Conservation (phyloP, 768 basidiomycete genomes). For the Russula emetica region DNA sequence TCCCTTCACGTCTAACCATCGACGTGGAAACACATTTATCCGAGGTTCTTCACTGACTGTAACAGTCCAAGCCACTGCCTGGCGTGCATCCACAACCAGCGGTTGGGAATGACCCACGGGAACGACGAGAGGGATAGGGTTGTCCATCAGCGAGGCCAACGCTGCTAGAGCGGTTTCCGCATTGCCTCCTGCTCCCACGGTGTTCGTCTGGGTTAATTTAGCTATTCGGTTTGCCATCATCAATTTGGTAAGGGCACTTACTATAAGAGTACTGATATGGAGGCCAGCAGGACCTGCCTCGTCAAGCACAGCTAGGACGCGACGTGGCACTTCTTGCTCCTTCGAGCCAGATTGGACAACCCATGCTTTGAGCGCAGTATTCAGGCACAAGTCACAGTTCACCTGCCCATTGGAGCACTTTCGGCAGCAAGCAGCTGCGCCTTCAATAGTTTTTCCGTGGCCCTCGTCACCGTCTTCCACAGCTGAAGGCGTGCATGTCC, state of each 20-base stretch:
- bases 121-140: conserved; percentile 52
- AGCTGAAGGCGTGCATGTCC: not conserved
- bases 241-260: conserved; percentile 26
- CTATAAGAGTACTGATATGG: conserved; percentile 30
- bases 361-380: conserved; percentile 29
- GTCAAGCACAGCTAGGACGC: conserved; percentile 9
- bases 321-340: conserved; percentile 6
- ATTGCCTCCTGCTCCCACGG: not conserved
- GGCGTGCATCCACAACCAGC: conserved; percentile 52
- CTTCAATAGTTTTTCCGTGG: conserved; percentile 46
- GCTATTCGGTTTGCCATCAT: not conserved
- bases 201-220: not conserved
- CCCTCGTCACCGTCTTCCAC: conserved; percentile 18
- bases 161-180: conserved; percentile 33
- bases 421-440: conserved; percentile 46
- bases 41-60: conserved; percentile 44
- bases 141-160: conserved; percentile 43
- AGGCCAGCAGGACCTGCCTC: conserved; percentile 30
- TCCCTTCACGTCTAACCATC: conserved; percentile 76
- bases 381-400: conserved; percentile 36
- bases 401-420: conserved; percentile 31
- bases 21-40: conserved; percentile 55
- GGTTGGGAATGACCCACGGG: conserved; percentile 62
- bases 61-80: conserved; percentile 54
- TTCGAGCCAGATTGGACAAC: conserved; percentile 21